Evolutionary conservation across 306 rosid species (phyloP), one percentile per base, ranked within the genome.

Genomic region (Prunus mira): DNA sequence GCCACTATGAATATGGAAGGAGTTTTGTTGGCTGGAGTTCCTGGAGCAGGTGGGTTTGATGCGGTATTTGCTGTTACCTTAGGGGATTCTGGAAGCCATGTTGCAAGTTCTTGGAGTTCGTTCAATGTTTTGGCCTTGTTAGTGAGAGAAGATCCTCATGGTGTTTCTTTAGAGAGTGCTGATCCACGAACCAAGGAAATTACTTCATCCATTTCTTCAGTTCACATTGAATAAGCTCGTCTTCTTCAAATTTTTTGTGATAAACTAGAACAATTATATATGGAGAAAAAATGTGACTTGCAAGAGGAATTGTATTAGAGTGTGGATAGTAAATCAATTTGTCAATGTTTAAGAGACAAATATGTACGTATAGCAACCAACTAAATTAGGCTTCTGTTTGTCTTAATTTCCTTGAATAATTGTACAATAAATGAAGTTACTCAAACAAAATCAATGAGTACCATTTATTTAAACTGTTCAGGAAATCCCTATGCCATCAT

Each of bases 1-100:
- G 84, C 93, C 63, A 90, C 97, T 30, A 83, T 91, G 96, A 87
- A 86, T 78, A 85, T 91, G 93, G 99, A 92, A 88, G 99, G 99
- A 65, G 92, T 95, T 46, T 72, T 95, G 83, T 83, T 95, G 79
- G 97, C 97, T 65, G 99, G 99, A 80, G 97, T 95, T 84, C 99
- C 99, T 34, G 99, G 98, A 72, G 97, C 98, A 45, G 99, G 99
- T 82, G 99, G 99, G 77, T 95, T 84, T 63, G 99, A 95, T 86
- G 99, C 99, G 0, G 84, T 95, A 71, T 95, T 92, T 56, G 91
- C 96, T 15, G 96, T 95, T 75, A 88, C 91, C 61, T 80, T 95
- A 67, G 98, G 99, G 76, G 85, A 84, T 81, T 82, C 96, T 30
- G 73, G 85, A 83, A 79, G 76, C 75, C 84, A 82, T 51, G 89